Evolutionary conservation across 441 rosid species (phyloP), one percentile per base, ranked within the genome.

Genomic region (Sinapis alba): DNA sequence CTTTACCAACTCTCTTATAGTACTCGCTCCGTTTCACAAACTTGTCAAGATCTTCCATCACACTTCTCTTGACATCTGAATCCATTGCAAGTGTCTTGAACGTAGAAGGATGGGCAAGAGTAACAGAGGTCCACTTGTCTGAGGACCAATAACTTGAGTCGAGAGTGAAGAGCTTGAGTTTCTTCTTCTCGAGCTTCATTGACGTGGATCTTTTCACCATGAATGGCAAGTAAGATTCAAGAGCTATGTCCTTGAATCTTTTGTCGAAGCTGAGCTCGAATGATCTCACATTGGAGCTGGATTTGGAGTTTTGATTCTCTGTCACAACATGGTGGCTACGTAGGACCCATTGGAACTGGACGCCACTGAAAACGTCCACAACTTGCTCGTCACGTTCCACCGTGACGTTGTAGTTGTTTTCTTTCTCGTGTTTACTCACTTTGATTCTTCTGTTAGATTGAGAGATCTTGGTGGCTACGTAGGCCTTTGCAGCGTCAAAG

Each of bases 31-130:
- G 82, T 69, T 68, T 66, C 43, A 85, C 82, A 56, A 85, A 89
- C 72, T 84, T 74, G 32, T 87, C 88, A 18, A 92, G 81, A 69
- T 92, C 91, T 2, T 82, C 65, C 69, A 86, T 27, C 12, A 92
- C 80, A 19, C 4, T 69, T 3, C 47, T 47, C 74, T 88, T 88
- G 13, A 77, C 47, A 2, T 69, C 78, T 1, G 79, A n/a, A 7
- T 87, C 89, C 88, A 87, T 68, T 4, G 91, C 94, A 18, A 92
- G 74, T 0, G 86, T 90, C 28, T 81, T 87, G 23, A 90, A 92
- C 0, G 92, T 88, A 24, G 91, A 81, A 10, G 93, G 94, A 65
- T 92, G 96, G 60, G 90, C 90, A n/a, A 88, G 86, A 70, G 79
- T 89, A 27, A 83, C 81, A 1, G 90, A 65, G 26, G 60, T 63